Evolutionary conservation across 1,284 basidiomycete species (phyloP).

Genomic region (Uromyces viciae-fabae): DNA sequence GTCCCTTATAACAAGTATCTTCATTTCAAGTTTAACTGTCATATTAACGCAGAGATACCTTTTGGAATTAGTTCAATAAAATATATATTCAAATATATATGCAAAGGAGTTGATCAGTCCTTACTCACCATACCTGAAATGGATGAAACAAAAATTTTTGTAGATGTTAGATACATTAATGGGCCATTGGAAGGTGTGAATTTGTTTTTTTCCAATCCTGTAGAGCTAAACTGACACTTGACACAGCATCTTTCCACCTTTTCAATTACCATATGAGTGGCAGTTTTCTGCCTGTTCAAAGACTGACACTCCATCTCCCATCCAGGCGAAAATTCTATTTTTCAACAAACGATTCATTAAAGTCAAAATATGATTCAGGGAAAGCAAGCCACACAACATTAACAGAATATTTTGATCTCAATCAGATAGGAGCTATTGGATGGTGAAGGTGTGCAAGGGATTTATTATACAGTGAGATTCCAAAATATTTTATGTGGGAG

Average conservation of each 20-base stretch:
- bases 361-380: neutral
- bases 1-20: conserved; percentile 22
- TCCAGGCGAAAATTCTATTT: neutral
- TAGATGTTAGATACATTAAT: neutral
- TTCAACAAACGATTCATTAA: neutral
- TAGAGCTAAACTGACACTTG: neutral
- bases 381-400: neutral
- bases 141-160: neutral
- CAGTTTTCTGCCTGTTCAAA: neutral
- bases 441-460: neutral
- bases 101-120: neutral
- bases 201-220: neutral
- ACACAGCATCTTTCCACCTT: neutral
- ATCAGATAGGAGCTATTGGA: neutral
- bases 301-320: neutral
- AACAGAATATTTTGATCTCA: neutral
- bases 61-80: neutral
- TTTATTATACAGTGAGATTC: neutral
- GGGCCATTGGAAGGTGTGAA: neutral
- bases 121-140: neutral
- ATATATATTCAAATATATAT: conserved; percentile 30
- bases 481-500: conserved; percentile 2
- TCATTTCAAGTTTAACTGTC: neutral
- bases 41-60: conserved; percentile 29
- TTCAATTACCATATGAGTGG: neutral